Evolutionary conservation across 2,329 filamentous ascomycete species (phyloP).

Genomic region (Colletotrichum tropicale): DNA sequence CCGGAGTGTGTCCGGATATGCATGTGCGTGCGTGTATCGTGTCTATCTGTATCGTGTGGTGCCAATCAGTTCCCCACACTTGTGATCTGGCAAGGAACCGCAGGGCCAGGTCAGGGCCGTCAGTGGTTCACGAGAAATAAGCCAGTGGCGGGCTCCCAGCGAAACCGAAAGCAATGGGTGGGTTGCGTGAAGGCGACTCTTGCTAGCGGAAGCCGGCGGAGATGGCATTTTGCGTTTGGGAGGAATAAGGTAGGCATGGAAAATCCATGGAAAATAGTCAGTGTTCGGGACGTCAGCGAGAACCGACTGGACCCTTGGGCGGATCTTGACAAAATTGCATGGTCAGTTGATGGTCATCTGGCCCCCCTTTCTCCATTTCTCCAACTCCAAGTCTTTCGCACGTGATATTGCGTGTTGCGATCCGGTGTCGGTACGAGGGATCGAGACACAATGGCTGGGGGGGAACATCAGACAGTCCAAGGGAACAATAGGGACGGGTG

Average conservation of each 20-base stretch:
- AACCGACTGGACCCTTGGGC: constrained; percentile 8
- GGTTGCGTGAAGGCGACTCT: background rate
- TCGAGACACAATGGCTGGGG: background rate
- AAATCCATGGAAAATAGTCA: background rate
- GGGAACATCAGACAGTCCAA: background rate
- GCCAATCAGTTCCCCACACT: background rate
- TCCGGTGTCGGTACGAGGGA: background rate
- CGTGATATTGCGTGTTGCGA: background rate
- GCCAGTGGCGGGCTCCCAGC: background rate
- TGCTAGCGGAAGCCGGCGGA: background rate
- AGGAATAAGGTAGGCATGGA: background rate
- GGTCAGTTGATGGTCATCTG: constrained; percentile 11
- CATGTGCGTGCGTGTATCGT: background rate
- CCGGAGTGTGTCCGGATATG: background rate
- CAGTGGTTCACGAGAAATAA: background rate
- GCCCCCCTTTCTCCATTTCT: background rate
- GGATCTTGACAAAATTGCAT: constrained; percentile 4
- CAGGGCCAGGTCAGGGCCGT: background rate
- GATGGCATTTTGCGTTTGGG: background rate
- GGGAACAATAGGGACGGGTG: background rate
- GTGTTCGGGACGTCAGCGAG: background rate
- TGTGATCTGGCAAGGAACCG: background rate
- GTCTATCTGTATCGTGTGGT: background rate
- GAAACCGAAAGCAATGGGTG: background rate
- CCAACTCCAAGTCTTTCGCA: background rate